Conservation (phyloP, 2,329 filamentous ascomycete species). For the Diaporthe ampelina region DNA sequence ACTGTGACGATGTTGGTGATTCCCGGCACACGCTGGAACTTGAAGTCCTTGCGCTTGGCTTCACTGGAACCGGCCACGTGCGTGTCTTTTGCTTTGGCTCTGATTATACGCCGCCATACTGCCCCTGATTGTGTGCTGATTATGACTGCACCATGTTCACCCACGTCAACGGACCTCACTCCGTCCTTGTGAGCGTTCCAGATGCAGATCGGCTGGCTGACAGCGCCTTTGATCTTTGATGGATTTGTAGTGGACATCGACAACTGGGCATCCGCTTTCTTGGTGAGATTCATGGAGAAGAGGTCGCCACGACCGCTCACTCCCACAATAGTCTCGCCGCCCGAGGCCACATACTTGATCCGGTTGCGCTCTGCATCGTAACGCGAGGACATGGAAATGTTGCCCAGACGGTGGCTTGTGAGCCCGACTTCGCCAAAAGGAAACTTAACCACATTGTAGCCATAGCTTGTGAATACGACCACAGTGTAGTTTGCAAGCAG, state of each 20-base stretch:
- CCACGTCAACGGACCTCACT: conserved; percentile 87
- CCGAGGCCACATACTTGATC: conserved; percentile 83
- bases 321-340: conserved; percentile 92
- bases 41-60: conserved; percentile 87
- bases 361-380: conserved; percentile 76
- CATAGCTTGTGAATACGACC: conserved; percentile 95
- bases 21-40: conserved; percentile 91
- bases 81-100: conserved; percentile 82
- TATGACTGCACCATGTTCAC: conserved; percentile 94
- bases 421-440: conserved; percentile 77
- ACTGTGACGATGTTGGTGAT: conserved; percentile 88
- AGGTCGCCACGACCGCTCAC: conserved; percentile 88
- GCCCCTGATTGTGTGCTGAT: conserved; percentile 93
- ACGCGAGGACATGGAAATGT: conserved; percentile 73
- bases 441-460: conserved; percentile 91
- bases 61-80: conserved; percentile 62
- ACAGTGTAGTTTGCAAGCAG: conserved; percentile 90
- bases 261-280: conserved; percentile 73
- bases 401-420: conserved; percentile 75
- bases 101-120: conserved; percentile 90
- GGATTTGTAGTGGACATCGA: conserved; percentile 90
- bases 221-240: conserved; percentile 85
- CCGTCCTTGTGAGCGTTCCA: conserved; percentile 93
- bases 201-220: conserved; percentile 83
- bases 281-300: conserved; percentile 85